phyloP scores from a whole-genome alignment of 1,284 basidiomycete species.

The Puccinia polysora region DNA sequence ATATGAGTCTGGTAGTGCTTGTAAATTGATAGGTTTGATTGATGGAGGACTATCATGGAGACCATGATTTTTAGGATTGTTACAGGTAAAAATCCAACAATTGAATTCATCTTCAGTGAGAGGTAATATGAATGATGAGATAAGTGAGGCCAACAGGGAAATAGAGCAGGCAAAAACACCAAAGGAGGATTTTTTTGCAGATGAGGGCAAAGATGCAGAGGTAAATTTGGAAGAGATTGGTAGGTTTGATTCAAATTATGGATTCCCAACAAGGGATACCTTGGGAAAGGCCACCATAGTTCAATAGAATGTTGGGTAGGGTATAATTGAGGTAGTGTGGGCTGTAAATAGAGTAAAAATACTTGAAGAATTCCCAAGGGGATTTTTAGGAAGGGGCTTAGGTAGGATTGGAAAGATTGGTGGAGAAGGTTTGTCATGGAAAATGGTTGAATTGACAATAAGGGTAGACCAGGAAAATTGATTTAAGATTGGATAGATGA shows the following conservation, averaged over 20 bases:
- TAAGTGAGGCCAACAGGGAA: neutral
- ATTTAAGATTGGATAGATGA: conserved; percentile 35
- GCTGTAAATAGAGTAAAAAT: conserved; percentile 6
- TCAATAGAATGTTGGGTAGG: conserved; percentile 32
- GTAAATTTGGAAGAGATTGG: conserved; percentile 7
- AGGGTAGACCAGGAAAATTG: conserved; percentile 28
- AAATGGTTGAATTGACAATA: conserved; percentile 23
- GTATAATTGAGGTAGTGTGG: conserved; percentile 27
- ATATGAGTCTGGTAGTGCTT: too few relatives aligned
- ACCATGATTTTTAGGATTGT: neutral
- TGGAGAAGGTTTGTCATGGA: neutral
- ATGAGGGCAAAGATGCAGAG: conserved; percentile 14
- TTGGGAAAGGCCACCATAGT: conserved; percentile 7
- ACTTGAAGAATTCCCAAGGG: conserved; percentile 3
- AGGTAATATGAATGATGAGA: neutral
- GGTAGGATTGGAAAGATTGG: neutral
- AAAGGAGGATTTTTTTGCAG: neutral
- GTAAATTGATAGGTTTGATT: neutral
- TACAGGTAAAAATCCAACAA: neutral
- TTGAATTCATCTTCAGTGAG: neutral
- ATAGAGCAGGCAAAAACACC: neutral
- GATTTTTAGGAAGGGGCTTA: conserved; percentile 11
- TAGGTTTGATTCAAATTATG: neutral
- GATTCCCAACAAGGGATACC: conserved; percentile 26
- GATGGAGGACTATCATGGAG: neutral